Conservation (phyloP, 345 rosid species). For the Pugionium dolabratum region DNA sequence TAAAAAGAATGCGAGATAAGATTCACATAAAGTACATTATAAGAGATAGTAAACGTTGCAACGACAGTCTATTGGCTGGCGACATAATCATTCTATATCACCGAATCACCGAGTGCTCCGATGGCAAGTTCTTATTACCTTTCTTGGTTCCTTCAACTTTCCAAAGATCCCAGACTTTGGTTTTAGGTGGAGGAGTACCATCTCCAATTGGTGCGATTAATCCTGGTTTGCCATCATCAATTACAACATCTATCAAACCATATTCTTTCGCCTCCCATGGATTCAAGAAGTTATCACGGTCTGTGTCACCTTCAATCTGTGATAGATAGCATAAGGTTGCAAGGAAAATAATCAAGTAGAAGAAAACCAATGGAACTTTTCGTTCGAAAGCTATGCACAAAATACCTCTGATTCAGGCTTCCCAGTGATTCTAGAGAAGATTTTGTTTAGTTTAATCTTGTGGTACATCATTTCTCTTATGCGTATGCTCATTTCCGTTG, state of each 20-base stretch:
- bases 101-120: slow-evolving; percentile 45
- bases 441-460: slow-evolving; percentile 75
- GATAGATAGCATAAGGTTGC: not conserved
- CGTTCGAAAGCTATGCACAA: not conserved
- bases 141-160: slow-evolving; percentile 67
- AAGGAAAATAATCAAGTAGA: not conserved
- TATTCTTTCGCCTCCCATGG: slow-evolving; percentile 97
- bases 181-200: slow-evolving; percentile 68
- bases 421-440: slow-evolving; percentile 73
- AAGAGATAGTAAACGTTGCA: not conserved
- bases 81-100: slow-evolving; percentile 36
- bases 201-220: slow-evolving; percentile 74
- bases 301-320: slow-evolving; percentile 80
- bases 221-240: slow-evolving; percentile 96
- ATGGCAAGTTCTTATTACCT: slow-evolving; percentile 59
- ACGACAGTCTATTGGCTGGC: slow-evolving; percentile 38
- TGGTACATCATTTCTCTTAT: slow-evolving; percentile 80
- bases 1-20: too few relatives aligned
- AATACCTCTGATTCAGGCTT: slow-evolving; percentile 71
- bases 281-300: slow-evolving; percentile 80
- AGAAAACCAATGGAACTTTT: not conserved
- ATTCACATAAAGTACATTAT: not conserved
- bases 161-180: slow-evolving; percentile 71
- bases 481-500: slow-evolving; percentile 67
- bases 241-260: slow-evolving; percentile 77